These are phyloP conservation scores for Boletus semigastroideus DNA, from an alignment of 1,284 basidiomycete genomes.

Conservation along the genomic window DNA sequence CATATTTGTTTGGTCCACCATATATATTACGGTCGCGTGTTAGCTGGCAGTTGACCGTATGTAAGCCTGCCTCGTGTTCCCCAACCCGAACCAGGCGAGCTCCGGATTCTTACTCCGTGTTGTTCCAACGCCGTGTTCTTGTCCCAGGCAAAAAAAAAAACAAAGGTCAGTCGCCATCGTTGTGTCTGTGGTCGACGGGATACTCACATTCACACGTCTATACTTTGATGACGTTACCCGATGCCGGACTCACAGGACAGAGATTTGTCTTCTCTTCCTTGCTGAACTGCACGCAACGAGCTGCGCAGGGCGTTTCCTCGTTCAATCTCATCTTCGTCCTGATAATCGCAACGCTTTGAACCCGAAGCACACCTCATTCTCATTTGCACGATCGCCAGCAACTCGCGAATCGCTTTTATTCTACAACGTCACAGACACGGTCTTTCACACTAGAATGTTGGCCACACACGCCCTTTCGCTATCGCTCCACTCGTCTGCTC, in stretches of 20 bases:
- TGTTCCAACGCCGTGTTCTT: constrained; percentile 22
- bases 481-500: background rate
- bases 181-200: background rate
- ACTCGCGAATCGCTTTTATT: constrained; percentile 7
- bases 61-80: constrained; percentile 33
- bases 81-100: constrained; percentile 28
- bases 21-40: constrained; percentile 11
- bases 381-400: constrained; percentile 16
- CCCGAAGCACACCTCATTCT: constrained; percentile 5
- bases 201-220: background rate
- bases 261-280: constrained; percentile 5
- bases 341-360: constrained; percentile 26
- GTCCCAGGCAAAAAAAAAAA: constrained; percentile 19
- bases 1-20: constrained; percentile 1
- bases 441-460: constrained; percentile 19
- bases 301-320: constrained; percentile 31
- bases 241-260: background rate
- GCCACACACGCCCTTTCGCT: constrained; percentile 9
- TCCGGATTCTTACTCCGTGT: constrained; percentile 21
- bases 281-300: constrained; percentile 17
- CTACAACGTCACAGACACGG: constrained; percentile 6
- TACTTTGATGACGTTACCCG: background rate
- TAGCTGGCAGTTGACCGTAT: constrained; percentile 15
- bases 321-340: constrained; percentile 20
- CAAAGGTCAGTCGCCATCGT: constrained; percentile 21